A percentile compares a stretch with the other conserved stretches of the same genome.
Conservation (phyloP, 768 basidiomycete species). For the Tricholoma terreum region DNA sequence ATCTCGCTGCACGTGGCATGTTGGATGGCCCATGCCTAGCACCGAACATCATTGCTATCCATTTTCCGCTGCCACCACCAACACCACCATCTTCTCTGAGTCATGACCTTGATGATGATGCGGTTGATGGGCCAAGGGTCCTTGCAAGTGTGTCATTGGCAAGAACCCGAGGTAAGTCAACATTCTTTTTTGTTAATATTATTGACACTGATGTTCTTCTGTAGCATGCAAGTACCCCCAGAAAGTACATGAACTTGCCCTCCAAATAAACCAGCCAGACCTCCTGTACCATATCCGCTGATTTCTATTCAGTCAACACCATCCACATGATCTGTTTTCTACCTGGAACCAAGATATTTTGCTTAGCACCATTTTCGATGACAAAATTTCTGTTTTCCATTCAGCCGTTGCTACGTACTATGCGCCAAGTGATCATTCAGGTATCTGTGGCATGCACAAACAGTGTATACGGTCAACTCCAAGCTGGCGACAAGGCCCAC, state of each 20-base stretch:
- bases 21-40: neutral
- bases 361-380: constrained; percentile 9
- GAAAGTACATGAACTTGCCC: constrained; percentile 10
- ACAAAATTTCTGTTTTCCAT: constrained; percentile 14
- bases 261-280: constrained; percentile 13
- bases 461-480: constrained; percentile 25
- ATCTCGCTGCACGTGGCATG: neutral
- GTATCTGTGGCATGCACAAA: constrained; percentile 17
- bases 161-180: neutral
- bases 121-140: neutral
- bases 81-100: neutral
- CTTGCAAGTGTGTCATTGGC: neutral
- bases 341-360: constrained; percentile 6
- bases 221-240: neutral
- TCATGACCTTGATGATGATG: neutral
- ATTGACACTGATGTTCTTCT: neutral
- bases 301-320: constrained; percentile 23
- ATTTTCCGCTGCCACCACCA: neutral
- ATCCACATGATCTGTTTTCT: constrained; percentile 11
- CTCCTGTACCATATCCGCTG: constrained; percentile 19
- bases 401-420: constrained; percentile 27
- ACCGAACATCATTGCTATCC: neutral
- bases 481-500: constrained; percentile 18
- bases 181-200: neutral
- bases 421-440: constrained; percentile 20